These are phyloP conservation scores for Ceratocystis variospora DNA, from an alignment of 2,329 filamentous ascomycete genomes.

Conservation along the genomic window DNA sequence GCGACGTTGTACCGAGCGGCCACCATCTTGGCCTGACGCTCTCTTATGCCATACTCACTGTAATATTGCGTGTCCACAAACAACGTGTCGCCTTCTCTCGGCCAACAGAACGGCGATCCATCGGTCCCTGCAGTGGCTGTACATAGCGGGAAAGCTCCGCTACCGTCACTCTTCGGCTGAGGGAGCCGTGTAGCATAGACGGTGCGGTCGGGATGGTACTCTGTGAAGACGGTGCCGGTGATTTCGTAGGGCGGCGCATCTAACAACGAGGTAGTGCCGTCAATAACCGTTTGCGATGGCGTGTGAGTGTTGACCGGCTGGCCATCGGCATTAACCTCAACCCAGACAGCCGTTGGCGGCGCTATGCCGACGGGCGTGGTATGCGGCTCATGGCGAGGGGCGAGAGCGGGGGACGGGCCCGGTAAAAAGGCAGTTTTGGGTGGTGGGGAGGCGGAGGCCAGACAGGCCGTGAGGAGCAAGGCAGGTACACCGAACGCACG, in stretches of 20 bases:
- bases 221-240: conserved; percentile 33
- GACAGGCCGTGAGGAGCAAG: conserved; percentile 11
- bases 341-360: conserved; percentile 36
- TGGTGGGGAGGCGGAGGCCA: conserved; percentile 10
- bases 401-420: not conserved
- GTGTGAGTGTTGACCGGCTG: conserved; percentile 35
- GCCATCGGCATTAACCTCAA: conserved; percentile 36
- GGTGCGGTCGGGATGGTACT: conserved; percentile 29
- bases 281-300: conserved; percentile 34
- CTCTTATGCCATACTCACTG: conserved; percentile 26
- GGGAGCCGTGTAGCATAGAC: conserved; percentile 34
- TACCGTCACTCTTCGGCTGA: conserved; percentile 31
- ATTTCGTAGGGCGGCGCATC: conserved; percentile 34
- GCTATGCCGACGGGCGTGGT: conserved; percentile 20
- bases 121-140: conserved; percentile 37
- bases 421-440: not conserved
- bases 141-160: conserved; percentile 34
- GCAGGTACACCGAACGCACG: conserved; percentile 11
- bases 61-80: conserved; percentile 38
- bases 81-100: conserved; percentile 32
- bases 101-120: conserved; percentile 40
- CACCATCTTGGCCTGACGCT: too few relatives aligned
- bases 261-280: conserved; percentile 30
- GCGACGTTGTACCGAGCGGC: too few relatives aligned
- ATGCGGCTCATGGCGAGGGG: conserved; percentile 5